These are phyloP conservation scores for Trypanosoma cruzi DNA, from an alignment of 208 protist species.

Conservation along the genomic window DNA sequence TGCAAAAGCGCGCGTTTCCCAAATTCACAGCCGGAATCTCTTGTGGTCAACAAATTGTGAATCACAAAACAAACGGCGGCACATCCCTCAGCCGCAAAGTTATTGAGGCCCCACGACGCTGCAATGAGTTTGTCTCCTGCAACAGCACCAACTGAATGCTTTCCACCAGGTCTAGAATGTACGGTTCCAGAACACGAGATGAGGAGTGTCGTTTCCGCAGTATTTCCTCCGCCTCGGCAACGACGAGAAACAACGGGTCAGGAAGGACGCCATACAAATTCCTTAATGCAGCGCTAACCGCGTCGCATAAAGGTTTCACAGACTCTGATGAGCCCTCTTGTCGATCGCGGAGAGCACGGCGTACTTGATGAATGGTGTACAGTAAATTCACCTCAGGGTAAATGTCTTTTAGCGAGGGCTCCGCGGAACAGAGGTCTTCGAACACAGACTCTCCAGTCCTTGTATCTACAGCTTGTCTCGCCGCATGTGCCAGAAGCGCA, in stretches of 20 bases:
- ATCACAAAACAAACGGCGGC: slow-evolving; percentile 29
- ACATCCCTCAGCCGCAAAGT: slow-evolving; percentile 16
- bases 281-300: slow-evolving; percentile 32
- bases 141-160: slow-evolving; percentile 26
- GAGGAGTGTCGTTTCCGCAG: neutral
- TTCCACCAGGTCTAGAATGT: slow-evolving; percentile 26
- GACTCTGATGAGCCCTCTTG: slow-evolving; percentile 42
- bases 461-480: slow-evolving; percentile 31
- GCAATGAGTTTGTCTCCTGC: slow-evolving; percentile 29
- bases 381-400: slow-evolving; percentile 73
- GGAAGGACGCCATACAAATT: slow-evolving; percentile 46
- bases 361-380: slow-evolving; percentile 44
- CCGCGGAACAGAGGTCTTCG: slow-evolving; percentile 22
- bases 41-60: too few relatives aligned
- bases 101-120: slow-evolving; percentile 16
- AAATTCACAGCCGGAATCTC: neutral
- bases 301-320: slow-evolving; percentile 23
- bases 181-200: slow-evolving; percentile 16
- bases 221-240: slow-evolving; percentile 36
- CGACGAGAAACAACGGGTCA: slow-evolving; percentile 64
- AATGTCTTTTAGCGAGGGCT: slow-evolving; percentile 11
- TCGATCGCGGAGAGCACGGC: slow-evolving; percentile 46
- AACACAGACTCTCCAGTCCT: slow-evolving; percentile 29
- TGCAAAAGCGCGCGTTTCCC: too few relatives aligned
- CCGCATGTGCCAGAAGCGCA: slow-evolving; percentile 42